Conservation (phyloP, 768 basidiomycete genomes). For the Mycena kentingensis region DNA sequence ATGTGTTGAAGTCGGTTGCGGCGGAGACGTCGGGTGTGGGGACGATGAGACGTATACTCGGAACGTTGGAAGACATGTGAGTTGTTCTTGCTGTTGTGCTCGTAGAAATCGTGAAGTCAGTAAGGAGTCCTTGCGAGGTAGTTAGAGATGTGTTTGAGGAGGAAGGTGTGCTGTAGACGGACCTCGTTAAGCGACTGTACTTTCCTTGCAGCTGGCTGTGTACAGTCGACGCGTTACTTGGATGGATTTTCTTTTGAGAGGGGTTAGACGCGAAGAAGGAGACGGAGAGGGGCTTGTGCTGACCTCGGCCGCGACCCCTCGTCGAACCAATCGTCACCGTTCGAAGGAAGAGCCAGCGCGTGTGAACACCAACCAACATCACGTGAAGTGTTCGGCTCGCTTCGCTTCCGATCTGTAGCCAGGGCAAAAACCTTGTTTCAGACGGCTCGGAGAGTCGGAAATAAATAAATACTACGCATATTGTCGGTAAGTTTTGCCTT, state of each 20-base stretch:
- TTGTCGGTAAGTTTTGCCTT: no score
- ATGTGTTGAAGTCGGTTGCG: slow-evolving; percentile 10
- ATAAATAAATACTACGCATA: no score
- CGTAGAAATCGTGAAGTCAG: slow-evolving; percentile 6
- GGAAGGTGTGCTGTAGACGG: not conserved
- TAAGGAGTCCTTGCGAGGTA: not conserved
- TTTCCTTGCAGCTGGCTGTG: not conserved
- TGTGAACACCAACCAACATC: slow-evolving; percentile 7
- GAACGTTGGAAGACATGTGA: slow-evolving; percentile 21
- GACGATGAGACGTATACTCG: slow-evolving; percentile 53
- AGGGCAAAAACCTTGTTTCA: no score
- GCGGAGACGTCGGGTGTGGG: slow-evolving; percentile 48
- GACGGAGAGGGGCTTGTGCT: no score
- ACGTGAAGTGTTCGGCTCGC: no score
- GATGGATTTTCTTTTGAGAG: not conserved
- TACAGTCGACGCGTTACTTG: slow-evolving; percentile 7
- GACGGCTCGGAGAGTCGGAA: no score
- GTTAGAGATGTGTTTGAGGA: not conserved
- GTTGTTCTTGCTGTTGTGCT: not conserved
- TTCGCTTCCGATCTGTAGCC: no score
- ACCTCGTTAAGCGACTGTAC: slow-evolving; percentile 3
- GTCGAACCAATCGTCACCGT: no score
- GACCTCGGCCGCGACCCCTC: no score
- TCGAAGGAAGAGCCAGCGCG: no score
- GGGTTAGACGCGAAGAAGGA: not conserved